phyloP scores from a whole-genome alignment of 2,329 filamentous ascomycete species.

The Xylariaceae sp. region DNA sequence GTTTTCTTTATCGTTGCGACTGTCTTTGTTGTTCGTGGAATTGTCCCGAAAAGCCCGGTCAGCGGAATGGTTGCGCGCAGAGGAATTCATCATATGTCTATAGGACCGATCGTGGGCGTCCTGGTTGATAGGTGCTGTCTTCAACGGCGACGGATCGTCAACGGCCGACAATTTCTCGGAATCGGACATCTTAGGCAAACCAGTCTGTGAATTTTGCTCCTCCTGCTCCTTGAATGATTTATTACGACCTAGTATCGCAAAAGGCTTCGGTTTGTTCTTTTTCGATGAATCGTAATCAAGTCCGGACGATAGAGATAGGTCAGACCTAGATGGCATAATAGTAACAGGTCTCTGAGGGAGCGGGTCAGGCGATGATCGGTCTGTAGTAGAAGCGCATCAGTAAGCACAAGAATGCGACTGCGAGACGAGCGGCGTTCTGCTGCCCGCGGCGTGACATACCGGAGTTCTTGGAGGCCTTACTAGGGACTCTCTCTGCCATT shows the following conservation, averaged over 20 bases:
- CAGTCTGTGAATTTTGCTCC: constrained; percentile 33
- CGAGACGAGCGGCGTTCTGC: neutral
- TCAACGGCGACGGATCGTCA: constrained; percentile 43
- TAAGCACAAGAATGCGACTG: constrained; percentile 15
- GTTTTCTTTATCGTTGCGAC: constrained; percentile 43
- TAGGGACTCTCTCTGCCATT: constrained; percentile 29
- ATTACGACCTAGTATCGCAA: constrained; percentile 47
- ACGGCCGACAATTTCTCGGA: constrained; percentile 34
- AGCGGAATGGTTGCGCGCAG: constrained; percentile 64
- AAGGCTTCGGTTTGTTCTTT: constrained; percentile 51
- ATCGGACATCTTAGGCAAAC: constrained; percentile 32
- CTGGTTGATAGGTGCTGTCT: constrained; percentile 56
- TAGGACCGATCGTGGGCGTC: constrained; percentile 57
- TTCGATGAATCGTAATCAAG: constrained; percentile 43
- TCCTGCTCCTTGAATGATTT: constrained; percentile 47
- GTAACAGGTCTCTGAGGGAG: constrained; percentile 37
- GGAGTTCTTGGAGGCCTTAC: constrained; percentile 30
- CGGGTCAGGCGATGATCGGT: constrained; percentile 32
- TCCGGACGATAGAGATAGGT: constrained; percentile 48
- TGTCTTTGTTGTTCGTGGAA: constrained; percentile 39
- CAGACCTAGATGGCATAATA: constrained; percentile 44
- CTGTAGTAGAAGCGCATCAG: constrained; percentile 25
- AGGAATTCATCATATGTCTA: constrained; percentile 61
- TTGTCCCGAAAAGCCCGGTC: constrained; percentile 55
- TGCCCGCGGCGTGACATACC: constrained; percentile 23